Evolutionary conservation across 768 basidiomycete species (phyloP).

Genomic region (Phaeolepiota aurea): DNA sequence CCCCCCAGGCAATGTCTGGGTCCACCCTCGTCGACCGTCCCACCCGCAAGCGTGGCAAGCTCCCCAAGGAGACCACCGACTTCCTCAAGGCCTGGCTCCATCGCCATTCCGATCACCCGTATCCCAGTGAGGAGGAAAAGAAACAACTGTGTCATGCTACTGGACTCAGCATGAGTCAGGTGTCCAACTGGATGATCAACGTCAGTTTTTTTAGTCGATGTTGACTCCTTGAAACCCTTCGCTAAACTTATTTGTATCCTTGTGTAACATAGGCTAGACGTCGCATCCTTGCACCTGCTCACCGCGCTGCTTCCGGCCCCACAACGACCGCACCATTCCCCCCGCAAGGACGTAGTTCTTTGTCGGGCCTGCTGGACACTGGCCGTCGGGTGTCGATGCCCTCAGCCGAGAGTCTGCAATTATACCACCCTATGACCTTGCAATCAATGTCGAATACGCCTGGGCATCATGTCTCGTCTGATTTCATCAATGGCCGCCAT

Average conservation of each 20-base stretch:
- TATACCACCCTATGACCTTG: slow-evolving; percentile 75
- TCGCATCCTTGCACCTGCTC: slow-evolving; percentile 77
- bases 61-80: slow-evolving; percentile 87
- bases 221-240: slow-evolving; percentile 5
- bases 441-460: slow-evolving; percentile 44
- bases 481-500: slow-evolving; percentile 36
- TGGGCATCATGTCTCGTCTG: slow-evolving; percentile 9
- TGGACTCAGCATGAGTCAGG: slow-evolving; percentile 81
- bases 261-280: slow-evolving; percentile 54
- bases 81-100: slow-evolving; percentile 86
- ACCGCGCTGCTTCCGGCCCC: slow-evolving; percentile 66
- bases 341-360: slow-evolving; percentile 32
- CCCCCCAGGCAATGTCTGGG: slow-evolving; percentile 40
- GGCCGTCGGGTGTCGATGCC: slow-evolving; percentile 62
- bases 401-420: slow-evolving; percentile 55
- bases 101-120: slow-evolving; percentile 82
- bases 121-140: slow-evolving; percentile 87
- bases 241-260: slow-evolving; percentile 8
- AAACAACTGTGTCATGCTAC: slow-evolving; percentile 83
- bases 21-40: slow-evolving; percentile 69
- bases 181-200: slow-evolving; percentile 93
- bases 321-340: slow-evolving; percentile 75
- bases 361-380: slow-evolving; percentile 31
- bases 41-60: slow-evolving; percentile 76
- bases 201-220: slow-evolving; percentile 30